A percentile compares a stretch with the other conserved stretches of the same genome.
Conservation (phyloP, 192 early-diverging fungal genomes). For the Linnemannia zychae region DNA sequence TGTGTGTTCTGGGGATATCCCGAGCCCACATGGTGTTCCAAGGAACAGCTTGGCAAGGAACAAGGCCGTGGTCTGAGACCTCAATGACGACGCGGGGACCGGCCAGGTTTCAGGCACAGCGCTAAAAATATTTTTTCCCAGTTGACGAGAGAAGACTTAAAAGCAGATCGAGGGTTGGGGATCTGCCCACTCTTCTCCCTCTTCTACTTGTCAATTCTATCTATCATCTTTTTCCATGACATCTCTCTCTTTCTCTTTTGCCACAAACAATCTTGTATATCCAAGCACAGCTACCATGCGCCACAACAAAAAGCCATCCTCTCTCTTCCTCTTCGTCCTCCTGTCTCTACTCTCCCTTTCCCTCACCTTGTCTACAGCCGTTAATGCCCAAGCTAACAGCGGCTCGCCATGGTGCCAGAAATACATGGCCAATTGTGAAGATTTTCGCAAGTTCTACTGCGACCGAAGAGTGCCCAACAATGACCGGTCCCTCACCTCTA, state of each 20-base stretch:
- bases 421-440: background rate
- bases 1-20: too few species aligned
- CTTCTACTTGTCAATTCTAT: background rate
- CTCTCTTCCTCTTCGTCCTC: background rate
- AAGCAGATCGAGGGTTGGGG: background rate
- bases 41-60: background rate
- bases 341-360: background rate
- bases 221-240: background rate
- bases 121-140: background rate
- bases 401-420: background rate
- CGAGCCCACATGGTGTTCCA: background rate
- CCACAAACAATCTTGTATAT: too few species aligned
- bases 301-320: background rate
- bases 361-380: background rate
- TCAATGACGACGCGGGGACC: background rate
- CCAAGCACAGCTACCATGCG: background rate
- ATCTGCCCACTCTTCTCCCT: background rate
- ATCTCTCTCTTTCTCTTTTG: background rate
- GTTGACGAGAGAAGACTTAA: background rate
- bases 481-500: background rate
- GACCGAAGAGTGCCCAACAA: background rate
- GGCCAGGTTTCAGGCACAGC: background rate
- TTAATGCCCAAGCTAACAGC: background rate
- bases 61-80: background rate
- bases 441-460: background rate